Evolutionary conservation across 768 basidiomycete species (phyloP), one percentile per base, ranked within the genome.

Genomic region (Chlorophyllum brunneum): DNA sequence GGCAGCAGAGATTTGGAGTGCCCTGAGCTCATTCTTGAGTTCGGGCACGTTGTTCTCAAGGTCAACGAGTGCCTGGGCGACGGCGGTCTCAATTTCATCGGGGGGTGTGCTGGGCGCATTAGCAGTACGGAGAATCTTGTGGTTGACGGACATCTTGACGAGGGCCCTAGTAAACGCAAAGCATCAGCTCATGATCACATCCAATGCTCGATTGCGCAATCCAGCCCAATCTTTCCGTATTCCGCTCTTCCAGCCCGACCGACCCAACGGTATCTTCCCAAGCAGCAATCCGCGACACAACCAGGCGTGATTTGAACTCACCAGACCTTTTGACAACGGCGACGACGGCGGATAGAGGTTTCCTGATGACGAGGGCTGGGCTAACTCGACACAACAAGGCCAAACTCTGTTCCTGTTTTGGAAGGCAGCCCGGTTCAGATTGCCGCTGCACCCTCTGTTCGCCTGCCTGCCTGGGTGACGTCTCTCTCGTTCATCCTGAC

Each of bases 21-120:
- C 83, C 43, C 95, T 86, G 58, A 99, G 86, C 78, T 99, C 97
- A 53, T 81, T 67, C 85, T 98, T 99, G 77, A 99, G 87, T 74
- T 99, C 97, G 57, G 95, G 91, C 55, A 98, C 95, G 70, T 92
- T 94, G 80, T 88, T 92, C 75, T 98, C 95, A 66, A 99, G 85
- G 81, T 99, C 97, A 64, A 98, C 72, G 62, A 99, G 78, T 48
- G 97, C 94, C 76, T 98, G 95, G 46, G 92, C 95, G 68, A 99
- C 88, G 64, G 72, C 83, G 59, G 78, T 85, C 76, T 98, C 95
- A 34, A 85, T 90, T 71, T 94, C 94, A 71, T 93, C 89, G 56
- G 95, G 93, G 57, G 91, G 64, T 20, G 88, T 86, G 57, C 74
- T 80, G 57, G 95, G 95, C 53, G 97, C 95, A 67, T 98, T 98